Percentiles rank a stretch among this genome's conserved stretches.
Evolutionary conservation across 192 early-diverging fungal species (phyloP).

Genomic region (Coemansia sp.): DNA sequence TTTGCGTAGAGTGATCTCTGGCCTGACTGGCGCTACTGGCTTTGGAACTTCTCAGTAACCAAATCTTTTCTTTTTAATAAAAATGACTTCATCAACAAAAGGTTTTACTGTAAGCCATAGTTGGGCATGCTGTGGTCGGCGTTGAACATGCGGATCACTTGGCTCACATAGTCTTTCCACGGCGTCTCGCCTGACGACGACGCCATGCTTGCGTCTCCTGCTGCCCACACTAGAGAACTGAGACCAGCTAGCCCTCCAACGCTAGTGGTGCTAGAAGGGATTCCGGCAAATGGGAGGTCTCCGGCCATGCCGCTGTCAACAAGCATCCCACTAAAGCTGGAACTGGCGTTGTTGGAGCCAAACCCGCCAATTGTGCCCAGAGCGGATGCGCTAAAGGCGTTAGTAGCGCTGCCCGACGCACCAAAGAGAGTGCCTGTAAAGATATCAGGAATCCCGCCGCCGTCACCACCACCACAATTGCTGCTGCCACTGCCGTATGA

Average conservation of each 20-base stretch:
- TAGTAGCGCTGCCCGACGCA: background rate
- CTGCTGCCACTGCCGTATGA: constrained; percentile 1
- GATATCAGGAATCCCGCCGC: background rate
- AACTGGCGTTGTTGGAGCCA: constrained; percentile 3
- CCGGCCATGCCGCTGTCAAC: constrained; percentile 38
- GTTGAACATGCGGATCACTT: constrained; percentile 49
- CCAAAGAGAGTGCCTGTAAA: background rate
- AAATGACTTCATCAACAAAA: background rate
- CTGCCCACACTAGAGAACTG: background rate
- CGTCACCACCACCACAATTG: no score
- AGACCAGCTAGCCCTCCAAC: constrained; percentile 10
- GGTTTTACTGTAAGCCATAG: background rate
- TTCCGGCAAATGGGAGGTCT: constrained; percentile 35
- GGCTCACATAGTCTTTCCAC: constrained; percentile 45
- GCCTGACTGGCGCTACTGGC: constrained; percentile 39
- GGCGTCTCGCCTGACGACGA: constrained; percentile 14
- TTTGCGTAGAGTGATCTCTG: constrained; percentile 47
- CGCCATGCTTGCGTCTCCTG: background rate
- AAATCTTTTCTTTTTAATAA: no score
- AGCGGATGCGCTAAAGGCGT: background rate
- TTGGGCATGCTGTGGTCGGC: constrained; percentile 11
- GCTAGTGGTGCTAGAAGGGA: constrained; percentile 28
- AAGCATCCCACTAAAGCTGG: constrained; percentile 29
- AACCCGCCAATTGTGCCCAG: background rate
- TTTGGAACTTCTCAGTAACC: constrained; percentile 44